Base-by-base conservation (phyloP, 1,284 basidiomycete species). In the Singerocomus inundabilis region DNA sequence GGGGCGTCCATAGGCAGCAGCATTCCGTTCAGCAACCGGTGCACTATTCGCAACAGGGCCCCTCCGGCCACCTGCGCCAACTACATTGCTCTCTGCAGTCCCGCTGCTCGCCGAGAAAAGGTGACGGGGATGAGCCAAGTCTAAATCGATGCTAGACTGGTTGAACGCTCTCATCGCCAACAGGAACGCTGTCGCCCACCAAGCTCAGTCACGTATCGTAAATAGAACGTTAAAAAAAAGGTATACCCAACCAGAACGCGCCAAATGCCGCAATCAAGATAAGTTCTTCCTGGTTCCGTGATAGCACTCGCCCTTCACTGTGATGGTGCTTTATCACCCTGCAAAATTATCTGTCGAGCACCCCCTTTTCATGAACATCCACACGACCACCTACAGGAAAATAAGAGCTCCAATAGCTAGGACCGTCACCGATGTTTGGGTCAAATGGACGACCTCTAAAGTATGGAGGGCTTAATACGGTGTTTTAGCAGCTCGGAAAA, bases 211-310 rank as follows among this genome's bases (percentile, higher is more conserved):
- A 53, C 40, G 18, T 21, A 39, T 21, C 25, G 34, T 15, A 39
- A 45, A 24, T 21, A 25, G 9, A 28, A 18, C 15, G 13, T 7
- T 12, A 9, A 24, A 38, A 34, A 32, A 35, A 26, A 13, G 48
- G 70, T 80, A 62, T 62, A 88, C 86, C 85, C 48, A 89, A 72
- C 83, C 84, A 88, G 62, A 86, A 79, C 51, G 88, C 67, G 9
- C 81, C 86, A 46, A 88, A 76, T 5, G 82, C 82, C 6, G 71
- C 80, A 55, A 90, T 83, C 64, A 91, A 64, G 21, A 85, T 70
- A 66, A 80, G 74, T 60, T 91, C 85, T 60, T 88, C 85, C 59
- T 90, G 87, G 41, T 72, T 74, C 58, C 80, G 80, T 37, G 82
- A 80, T 57, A 90, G 67, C 51, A 85, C 60, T 44, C 77, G 75